Percentiles rank a stretch among this genome's conserved stretches.
phyloP scores from a whole-genome alignment of 2,329 filamentous ascomycete genomes.

The Penicillium sp. region DNA sequence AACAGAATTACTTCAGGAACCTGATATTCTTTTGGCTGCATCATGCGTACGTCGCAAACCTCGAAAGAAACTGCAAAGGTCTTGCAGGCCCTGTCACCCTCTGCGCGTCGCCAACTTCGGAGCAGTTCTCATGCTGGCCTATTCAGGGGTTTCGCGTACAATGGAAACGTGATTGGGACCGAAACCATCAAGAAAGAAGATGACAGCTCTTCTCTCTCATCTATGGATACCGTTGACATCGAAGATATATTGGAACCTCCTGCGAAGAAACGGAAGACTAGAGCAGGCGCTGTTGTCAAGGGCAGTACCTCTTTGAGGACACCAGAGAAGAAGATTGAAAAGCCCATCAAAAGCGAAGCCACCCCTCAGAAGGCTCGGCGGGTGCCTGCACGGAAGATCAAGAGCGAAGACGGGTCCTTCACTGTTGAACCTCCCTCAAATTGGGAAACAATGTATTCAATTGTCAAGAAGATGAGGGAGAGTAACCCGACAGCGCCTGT shows the following conservation, averaged over 20 bases:
- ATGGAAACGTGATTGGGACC: constrained; percentile 32
- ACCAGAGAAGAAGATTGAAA: constrained; percentile 11
- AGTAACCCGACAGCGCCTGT: constrained; percentile 75
- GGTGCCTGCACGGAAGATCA: constrained; percentile 46
- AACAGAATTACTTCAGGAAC: neutral
- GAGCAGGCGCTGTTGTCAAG: constrained; percentile 31
- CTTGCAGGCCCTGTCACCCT: constrained; percentile 53
- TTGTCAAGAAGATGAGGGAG: constrained; percentile 78
- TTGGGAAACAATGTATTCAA: constrained; percentile 82
- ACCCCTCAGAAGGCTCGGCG: constrained; percentile 40
- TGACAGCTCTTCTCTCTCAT: constrained; percentile 41
- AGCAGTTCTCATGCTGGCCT: constrained; percentile 41
- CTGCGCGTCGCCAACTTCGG: constrained; percentile 50
- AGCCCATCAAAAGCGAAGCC: constrained; percentile 10
- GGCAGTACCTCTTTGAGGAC: neutral
- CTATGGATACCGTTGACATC: constrained; percentile 55
- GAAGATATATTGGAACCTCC: constrained; percentile 58
- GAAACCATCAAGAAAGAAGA: constrained; percentile 31
- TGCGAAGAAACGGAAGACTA: constrained; percentile 56
- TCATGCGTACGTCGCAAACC: constrained; percentile 63
- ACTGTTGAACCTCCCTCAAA: constrained; percentile 68
- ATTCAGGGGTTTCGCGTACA: constrained; percentile 35
- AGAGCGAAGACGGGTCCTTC: constrained; percentile 41
- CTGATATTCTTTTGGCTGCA: neutral
- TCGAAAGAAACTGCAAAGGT: constrained; percentile 64